These are phyloP conservation scores for Berberis thunbergii DNA, from an alignment of 164 flowering plant genomes.

Conservation along the genomic window DNA sequence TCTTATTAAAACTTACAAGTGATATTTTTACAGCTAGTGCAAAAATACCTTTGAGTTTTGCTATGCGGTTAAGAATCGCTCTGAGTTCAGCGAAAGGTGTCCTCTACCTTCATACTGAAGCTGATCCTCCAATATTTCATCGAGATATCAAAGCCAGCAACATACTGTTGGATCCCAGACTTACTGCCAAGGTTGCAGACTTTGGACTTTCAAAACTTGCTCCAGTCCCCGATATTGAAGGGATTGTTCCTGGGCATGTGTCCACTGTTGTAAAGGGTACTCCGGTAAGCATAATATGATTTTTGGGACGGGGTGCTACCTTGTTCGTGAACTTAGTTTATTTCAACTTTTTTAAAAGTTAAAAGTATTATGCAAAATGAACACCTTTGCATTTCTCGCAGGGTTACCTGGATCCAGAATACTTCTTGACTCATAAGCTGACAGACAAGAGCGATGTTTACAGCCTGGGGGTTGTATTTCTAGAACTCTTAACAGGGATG, in stretches of 20 bases:
- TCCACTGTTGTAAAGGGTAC: conserved; percentile 53
- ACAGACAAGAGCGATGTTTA: conserved; percentile 59
- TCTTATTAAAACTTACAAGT: not conserved
- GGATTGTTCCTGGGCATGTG: conserved; percentile 31
- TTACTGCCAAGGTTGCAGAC: conserved; percentile 46
- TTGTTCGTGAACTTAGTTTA: not conserved
- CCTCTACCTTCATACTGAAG: conserved; percentile 59
- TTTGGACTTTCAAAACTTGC: conserved; percentile 48
- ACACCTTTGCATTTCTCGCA: conserved; percentile 7
- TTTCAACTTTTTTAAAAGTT: too few relatives aligned
- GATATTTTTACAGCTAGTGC: conserved; percentile 19
- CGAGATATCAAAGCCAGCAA: conserved; percentile 52
- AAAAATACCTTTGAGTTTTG: conserved; percentile 20
- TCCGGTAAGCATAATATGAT: conserved; percentile 24
- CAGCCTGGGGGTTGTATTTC: conserved; percentile 49
- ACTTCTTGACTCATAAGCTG: conserved; percentile 41
- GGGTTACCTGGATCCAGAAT: conserved; percentile 58
- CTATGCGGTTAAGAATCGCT: conserved; percentile 32
- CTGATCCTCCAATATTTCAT: conserved; percentile 49
- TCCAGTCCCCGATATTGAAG: conserved; percentile 31
- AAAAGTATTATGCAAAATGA: too few relatives aligned
- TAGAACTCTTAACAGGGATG: conserved; percentile 48
- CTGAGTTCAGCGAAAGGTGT: conserved; percentile 49
- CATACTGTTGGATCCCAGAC: conserved; percentile 36
- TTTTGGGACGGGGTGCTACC: not conserved